phyloP scores from a whole-genome alignment of 805 yeast genomes.

The Metschnikowia cerradonensis region DNA sequence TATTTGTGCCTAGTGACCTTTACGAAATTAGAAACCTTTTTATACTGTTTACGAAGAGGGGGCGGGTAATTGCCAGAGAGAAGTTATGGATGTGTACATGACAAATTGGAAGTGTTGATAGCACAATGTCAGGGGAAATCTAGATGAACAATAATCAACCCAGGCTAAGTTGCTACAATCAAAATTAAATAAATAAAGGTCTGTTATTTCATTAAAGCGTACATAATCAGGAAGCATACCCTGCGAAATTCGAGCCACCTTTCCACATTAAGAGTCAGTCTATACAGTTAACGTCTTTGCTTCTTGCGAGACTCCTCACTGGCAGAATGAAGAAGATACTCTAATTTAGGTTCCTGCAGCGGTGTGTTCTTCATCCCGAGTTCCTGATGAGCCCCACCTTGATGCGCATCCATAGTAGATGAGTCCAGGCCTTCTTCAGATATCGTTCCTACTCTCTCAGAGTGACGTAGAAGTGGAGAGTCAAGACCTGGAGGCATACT shows the following conservation, averaged over 20 bases:
- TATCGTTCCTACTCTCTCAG: background rate
- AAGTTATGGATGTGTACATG: background rate
- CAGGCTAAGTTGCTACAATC: background rate
- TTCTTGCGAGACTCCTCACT: background rate
- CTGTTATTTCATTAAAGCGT: background rate
- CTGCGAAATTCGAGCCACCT: background rate
- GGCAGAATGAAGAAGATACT: constrained; percentile 1
- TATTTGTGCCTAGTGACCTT: background rate
- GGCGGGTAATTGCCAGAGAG: background rate
- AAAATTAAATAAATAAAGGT: background rate
- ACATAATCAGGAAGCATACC: background rate
- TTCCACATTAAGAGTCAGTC: background rate
- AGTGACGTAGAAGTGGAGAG: background rate
- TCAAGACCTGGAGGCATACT: background rate
- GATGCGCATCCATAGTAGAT: background rate
- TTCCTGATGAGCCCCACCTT: background rate
- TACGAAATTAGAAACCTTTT: background rate
- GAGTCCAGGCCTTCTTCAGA: constrained; percentile 2
- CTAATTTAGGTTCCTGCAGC: constrained; percentile 4
- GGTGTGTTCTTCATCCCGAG: background rate
- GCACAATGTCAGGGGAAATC: background rate
- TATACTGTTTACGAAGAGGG: too few species aligned
- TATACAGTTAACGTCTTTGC: background rate
- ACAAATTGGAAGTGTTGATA: background rate
- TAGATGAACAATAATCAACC: background rate